Percentiles rank a stretch among this genome's conserved stretches.
phyloP scores from a whole-genome alignment of 768 basidiomycete species.

The Coprinellus micaceus region DNA sequence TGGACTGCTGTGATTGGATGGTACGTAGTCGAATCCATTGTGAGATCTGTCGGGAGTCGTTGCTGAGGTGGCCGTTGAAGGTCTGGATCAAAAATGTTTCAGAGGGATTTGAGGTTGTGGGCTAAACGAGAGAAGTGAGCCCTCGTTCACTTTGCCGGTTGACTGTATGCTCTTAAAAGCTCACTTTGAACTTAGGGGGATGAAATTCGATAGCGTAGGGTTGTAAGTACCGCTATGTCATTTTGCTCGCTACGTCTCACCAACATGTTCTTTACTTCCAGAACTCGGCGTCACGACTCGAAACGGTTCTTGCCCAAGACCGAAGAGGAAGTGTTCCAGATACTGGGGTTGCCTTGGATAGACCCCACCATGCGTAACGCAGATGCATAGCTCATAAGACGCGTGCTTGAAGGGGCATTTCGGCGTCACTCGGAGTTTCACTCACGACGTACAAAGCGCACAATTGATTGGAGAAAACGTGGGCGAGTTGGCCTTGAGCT shows the following conservation, averaged over 20 bases:
- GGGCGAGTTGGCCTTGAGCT: too few species aligned
- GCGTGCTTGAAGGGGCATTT: too few species aligned
- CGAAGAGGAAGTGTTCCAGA: conserved; percentile 70
- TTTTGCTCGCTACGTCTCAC: too few species aligned
- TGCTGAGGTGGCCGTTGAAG: too few species aligned
- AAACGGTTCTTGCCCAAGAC: conserved; percentile 55
- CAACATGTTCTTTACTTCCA: conserved; percentile 25
- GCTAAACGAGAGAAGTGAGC: conserved; percentile 61
- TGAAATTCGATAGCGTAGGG: conserved; percentile 82
- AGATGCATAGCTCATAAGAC: conserved; percentile 53
- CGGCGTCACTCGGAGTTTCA: too few species aligned
- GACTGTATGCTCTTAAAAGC: background rate
- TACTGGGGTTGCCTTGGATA: conserved; percentile 67
- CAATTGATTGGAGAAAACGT: too few species aligned
- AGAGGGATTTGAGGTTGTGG: conserved; percentile 77
- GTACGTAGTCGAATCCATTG: conserved; percentile 32
- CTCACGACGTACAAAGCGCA: too few species aligned
- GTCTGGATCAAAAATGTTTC: conserved; percentile 83
- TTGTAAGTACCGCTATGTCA: conserved; percentile 44
- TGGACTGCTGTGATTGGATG: conserved; percentile 91
- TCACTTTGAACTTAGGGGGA: conserved; percentile 52
- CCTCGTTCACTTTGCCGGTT: too few species aligned
- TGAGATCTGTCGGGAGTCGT: background rate
- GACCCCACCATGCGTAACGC: conserved; percentile 73
- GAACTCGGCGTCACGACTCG: conserved; percentile 63